Evolutionary conservation across 1,284 basidiomycete species (phyloP).

Genomic region (Cutaneotrichosporon sp.): DNA sequence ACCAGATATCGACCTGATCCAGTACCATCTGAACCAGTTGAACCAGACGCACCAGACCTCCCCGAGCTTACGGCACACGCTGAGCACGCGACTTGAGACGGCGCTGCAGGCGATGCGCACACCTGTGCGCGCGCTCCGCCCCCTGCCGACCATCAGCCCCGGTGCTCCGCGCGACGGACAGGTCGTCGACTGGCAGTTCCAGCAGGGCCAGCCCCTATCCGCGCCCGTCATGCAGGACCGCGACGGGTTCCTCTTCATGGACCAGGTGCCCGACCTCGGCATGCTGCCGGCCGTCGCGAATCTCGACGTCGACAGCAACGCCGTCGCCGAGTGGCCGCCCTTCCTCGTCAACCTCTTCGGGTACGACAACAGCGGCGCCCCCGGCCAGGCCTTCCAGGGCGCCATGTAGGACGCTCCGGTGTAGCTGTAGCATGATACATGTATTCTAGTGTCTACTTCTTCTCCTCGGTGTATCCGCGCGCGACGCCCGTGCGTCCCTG

Average conservation of each 20-base stretch:
- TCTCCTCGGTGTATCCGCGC: constrained; percentile 68
- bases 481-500: constrained; percentile 89
- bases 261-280: constrained; percentile 20
- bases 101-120: constrained; percentile 27
- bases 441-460: constrained; percentile 15
- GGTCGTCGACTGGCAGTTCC: constrained; percentile 10
- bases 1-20: constrained; percentile 25
- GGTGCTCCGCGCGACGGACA: background rate
- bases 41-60: constrained; percentile 25
- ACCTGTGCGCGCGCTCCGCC: constrained; percentile 11
- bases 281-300: constrained; percentile 18
- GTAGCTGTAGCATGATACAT: constrained; percentile 2
- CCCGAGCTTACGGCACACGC: constrained; percentile 27
- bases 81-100: constrained; percentile 20
- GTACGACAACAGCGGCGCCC: constrained; percentile 8
- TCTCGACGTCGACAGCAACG: constrained; percentile 16
- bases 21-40: constrained; percentile 27
- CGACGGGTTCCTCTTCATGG: constrained; percentile 17
- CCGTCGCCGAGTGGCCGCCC: constrained; percentile 25
- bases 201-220: background rate
- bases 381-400: background rate
- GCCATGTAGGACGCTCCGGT: background rate
- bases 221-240: background rate
- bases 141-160: constrained; percentile 1
- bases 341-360: constrained; percentile 28